Base-by-base conservation (phyloP, 768 basidiomycete species). In the Hericium coralloides region DNA sequence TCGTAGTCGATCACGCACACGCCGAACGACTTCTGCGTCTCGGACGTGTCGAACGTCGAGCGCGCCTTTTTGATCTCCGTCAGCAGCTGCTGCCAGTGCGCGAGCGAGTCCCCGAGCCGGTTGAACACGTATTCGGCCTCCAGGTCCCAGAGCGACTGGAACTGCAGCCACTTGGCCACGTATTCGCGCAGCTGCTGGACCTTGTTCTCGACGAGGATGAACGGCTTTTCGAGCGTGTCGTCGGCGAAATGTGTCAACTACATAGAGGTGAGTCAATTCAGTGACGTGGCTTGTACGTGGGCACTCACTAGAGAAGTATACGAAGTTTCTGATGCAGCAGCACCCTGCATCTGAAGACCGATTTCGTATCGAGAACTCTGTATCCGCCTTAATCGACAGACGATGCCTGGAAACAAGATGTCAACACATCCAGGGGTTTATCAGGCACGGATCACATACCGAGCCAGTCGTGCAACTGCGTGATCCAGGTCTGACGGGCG, bases 81-180 rank as follows among this genome's bases (percentile, higher is more conserved):
- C 14, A 98, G 78, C 4, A 99, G 84, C 63, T 95, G 91, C 67
- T 97, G 93, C 97, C 97, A 99, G 70, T 87, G 79, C 2, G 83
- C 83, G 22, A 99, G 82, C 12, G 91, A 91, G 70, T 99, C 95
- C 9, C 97, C 97, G 7, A 99, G 85, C 0, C 91, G 88, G 64
- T 85, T 86, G 78, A 97, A 98, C 38, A 99, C 95, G 67, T 90
- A 89, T 78, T 98, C 95, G 26, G 95, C 82, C 71, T 98, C 94
- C 43, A 98, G 83, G 68, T 99, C 97, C 97, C 95, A 98, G 0
- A 98, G 78, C 0, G 95, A 95, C 71, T 98, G 97, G 81, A 99
- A 98, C 66, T 95, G 95, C 0, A 98, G 81, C 97, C 97, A 99
- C 74, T 97, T 97, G 58, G 79, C 90, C 52, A 98, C 93, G 70